Percentiles rank a stretch among this genome's conserved stretches.
Conservation (phyloP, 2,329 filamentous ascomycete species). For the Camptophora hylomeconis region DNA sequence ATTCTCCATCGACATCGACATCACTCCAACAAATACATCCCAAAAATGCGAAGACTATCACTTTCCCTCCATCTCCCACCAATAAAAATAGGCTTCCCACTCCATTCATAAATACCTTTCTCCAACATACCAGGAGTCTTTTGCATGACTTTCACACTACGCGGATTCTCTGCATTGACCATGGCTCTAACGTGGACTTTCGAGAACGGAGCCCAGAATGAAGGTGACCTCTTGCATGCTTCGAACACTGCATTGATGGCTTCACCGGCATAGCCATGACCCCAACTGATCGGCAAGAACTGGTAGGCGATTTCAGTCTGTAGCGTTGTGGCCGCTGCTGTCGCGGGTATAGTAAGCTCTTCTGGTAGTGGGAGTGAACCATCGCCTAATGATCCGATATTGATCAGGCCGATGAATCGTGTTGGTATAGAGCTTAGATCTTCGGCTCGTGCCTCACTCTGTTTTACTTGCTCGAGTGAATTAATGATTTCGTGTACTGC, state of each 20-base stretch:
- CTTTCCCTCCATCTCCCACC: constrained; percentile 18
- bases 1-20: too few species aligned
- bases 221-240: constrained; percentile 11
- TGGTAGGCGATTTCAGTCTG: constrained; percentile 15
- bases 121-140: constrained; percentile 20
- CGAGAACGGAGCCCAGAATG: constrained; percentile 18
- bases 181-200: constrained; percentile 21
- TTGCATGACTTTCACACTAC: constrained; percentile 21
- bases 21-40: constrained; percentile 15
- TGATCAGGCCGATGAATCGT: constrained; percentile 19
- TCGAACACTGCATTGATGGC: constrained; percentile 18
- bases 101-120: constrained; percentile 19
- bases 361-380: constrained; percentile 11
- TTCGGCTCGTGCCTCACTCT: too few species aligned
- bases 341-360: constrained; percentile 7
- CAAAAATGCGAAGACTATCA: constrained; percentile 19
- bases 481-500: constrained; percentile 19
- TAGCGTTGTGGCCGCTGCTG: constrained; percentile 12
- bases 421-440: too few species aligned
- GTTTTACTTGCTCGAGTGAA: neutral
- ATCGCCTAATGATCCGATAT: constrained; percentile 14
- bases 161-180: constrained; percentile 21
- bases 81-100: constrained; percentile 15
- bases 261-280: constrained; percentile 17
- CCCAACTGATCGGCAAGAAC: constrained; percentile 14